Conservation (phyloP, 169 alveolate genomes). For the Plasmodium malariae region DNA sequence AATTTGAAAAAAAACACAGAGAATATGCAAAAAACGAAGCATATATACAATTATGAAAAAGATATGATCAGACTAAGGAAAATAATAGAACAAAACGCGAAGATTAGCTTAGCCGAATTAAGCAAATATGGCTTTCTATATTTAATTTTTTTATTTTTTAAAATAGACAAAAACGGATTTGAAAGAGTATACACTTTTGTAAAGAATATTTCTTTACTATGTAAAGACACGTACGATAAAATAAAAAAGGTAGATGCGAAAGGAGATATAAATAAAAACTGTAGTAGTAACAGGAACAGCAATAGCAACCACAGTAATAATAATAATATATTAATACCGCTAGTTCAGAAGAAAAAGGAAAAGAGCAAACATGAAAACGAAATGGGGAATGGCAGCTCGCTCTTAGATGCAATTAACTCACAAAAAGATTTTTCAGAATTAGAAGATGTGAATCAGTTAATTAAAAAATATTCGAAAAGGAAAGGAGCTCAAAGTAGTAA, state of each 20-base stretch:
- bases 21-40: background rate
- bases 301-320: background rate
- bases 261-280: background rate
- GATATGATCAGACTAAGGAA: constrained; percentile 29
- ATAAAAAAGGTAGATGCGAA: background rate
- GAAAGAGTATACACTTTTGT: constrained; percentile 8
- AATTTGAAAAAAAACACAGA: background rate
- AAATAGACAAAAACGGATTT: constrained; percentile 55
- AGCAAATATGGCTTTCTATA: constrained; percentile 74
- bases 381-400: background rate
- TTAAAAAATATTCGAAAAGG: constrained; percentile 34
- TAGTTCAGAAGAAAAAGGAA: background rate
- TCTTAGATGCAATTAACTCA: constrained; percentile 35
- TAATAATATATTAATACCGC: constrained; percentile 15
- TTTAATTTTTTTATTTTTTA: constrained; percentile 59
- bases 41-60: constrained; percentile 11
- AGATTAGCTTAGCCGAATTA: constrained; percentile 11
- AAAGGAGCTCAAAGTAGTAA: constrained; percentile 39
- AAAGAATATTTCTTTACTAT: constrained; percentile 9
- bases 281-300: background rate
- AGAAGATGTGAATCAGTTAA: constrained; percentile 47
- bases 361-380: background rate
- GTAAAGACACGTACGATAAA: constrained; percentile 22
- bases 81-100: constrained; percentile 17
- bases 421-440: constrained; percentile 25